Evolutionary conservation across 352 stramenopile species (phyloP).

Genomic region (Globisporangium okanoganense): DNA sequence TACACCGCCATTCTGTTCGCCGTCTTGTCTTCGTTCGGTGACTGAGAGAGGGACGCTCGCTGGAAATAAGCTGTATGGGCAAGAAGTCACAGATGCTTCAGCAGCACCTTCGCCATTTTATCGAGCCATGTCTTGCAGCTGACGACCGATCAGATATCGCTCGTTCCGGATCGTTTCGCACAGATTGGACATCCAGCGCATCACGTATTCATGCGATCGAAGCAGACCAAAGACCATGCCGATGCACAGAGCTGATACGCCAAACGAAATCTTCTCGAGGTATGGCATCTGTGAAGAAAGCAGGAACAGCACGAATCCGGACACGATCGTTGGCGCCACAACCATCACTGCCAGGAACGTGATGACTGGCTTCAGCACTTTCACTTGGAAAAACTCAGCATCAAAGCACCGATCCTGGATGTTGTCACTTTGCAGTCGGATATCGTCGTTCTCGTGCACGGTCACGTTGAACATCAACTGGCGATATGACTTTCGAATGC

Average conservation of each 20-base stretch:
- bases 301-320: slow-evolving; percentile 32
- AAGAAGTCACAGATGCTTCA: not conserved
- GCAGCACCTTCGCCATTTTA: slow-evolving; percentile 22
- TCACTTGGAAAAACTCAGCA: slow-evolving; percentile 49
- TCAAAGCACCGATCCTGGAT: slow-evolving; percentile 74
- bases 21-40: not conserved
- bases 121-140: slow-evolving; percentile 83
- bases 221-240: slow-evolving; percentile 31
- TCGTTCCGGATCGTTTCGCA: slow-evolving; percentile 87
- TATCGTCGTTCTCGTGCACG: slow-evolving; percentile 64
- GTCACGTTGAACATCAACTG: slow-evolving; percentile 69
- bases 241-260: slow-evolving; percentile 43
- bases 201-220: slow-evolving; percentile 43
- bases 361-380: slow-evolving; percentile 58
- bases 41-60: not conserved
- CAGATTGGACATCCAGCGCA: slow-evolving; percentile 59
- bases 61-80: not conserved
- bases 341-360: slow-evolving; percentile 46
- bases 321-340: slow-evolving; percentile 50
- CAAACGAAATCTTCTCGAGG: slow-evolving; percentile 56
- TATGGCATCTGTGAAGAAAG: slow-evolving; percentile 30
- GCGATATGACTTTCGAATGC: slow-evolving; percentile 59
- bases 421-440: slow-evolving; percentile 54
- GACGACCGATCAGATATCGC: slow-evolving; percentile 81
- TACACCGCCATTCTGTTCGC: not conserved